These are phyloP conservation scores for Jamesozyma spencerorum DNA, from an alignment of 805 yeast genomes.

Conservation along the genomic window DNA sequence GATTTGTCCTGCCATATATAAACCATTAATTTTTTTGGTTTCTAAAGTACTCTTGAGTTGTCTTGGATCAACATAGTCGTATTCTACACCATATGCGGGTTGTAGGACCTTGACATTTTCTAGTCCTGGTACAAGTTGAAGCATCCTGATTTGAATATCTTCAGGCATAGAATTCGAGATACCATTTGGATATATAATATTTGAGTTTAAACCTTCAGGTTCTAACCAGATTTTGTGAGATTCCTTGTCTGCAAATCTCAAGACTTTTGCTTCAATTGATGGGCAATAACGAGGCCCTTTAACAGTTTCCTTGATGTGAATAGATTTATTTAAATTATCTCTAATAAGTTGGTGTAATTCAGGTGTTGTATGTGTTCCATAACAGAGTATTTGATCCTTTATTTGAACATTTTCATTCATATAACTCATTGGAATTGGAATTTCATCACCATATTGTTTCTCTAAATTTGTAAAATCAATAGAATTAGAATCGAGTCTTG, in stretches of 20 bases:
- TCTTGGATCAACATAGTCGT: slow-evolving; percentile 91
- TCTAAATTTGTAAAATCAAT: slow-evolving; percentile 58
- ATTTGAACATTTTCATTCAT: slow-evolving; percentile 62
- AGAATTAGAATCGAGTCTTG: slow-evolving; percentile 63
- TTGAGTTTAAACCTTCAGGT: slow-evolving; percentile 86
- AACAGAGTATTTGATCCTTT: slow-evolving; percentile 55
- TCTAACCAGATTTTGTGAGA: slow-evolving; percentile 88
- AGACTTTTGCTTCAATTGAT: slow-evolving; percentile 82
- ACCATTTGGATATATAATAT: slow-evolving; percentile 92
- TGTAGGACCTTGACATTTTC: slow-evolving; percentile 82
- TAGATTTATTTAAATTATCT: slow-evolving; percentile 65
- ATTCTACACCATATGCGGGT: slow-evolving; percentile 98
- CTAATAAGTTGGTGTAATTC: slow-evolving; percentile 62
- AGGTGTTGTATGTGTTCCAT: slow-evolving; percentile 69
- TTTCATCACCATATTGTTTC: slow-evolving; percentile 71
- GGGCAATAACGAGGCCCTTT: slow-evolving; percentile 98
- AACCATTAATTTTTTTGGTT: slow-evolving; percentile 67
- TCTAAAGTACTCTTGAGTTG: slow-evolving; percentile 71
- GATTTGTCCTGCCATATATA: slow-evolving; percentile 91
- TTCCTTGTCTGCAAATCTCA: slow-evolving; percentile 66
- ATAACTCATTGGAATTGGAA: slow-evolving; percentile 86
- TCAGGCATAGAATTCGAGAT: slow-evolving; percentile 94
- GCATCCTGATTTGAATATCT: slow-evolving; percentile 71
- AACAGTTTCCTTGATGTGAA: slow-evolving; percentile 87
- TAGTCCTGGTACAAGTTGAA: slow-evolving; percentile 75